Conservation (phyloP, 1,284 basidiomycete genomes). For the Moniliella sp. region DNA sequence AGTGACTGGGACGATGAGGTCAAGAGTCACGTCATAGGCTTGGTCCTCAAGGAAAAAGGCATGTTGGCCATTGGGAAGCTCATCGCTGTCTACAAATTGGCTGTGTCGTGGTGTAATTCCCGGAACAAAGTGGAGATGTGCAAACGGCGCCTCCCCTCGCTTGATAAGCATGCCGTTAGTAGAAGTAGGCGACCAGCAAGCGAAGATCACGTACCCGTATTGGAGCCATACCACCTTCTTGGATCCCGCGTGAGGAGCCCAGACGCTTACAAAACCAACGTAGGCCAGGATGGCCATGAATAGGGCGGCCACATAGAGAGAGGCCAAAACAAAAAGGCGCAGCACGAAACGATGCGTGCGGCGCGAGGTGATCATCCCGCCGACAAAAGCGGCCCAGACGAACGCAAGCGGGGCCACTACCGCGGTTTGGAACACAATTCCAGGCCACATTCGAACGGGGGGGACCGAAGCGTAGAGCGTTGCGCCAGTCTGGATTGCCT, state of each 20-base stretch:
- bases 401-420: conserved; percentile 9
- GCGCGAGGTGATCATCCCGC: conserved; percentile 20
- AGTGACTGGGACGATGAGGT: conserved; percentile 20
- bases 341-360: conserved; percentile 24
- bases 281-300: conserved; percentile 20
- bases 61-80: conserved; percentile 1
- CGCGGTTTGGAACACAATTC: conserved; percentile 7
- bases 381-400: conserved; percentile 11
- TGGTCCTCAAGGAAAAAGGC: conserved; percentile 20
- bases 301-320: conserved; percentile 17
- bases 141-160: conserved; percentile 2
- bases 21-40: conserved; percentile 27
- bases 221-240: conserved; percentile 22
- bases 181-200: background rate
- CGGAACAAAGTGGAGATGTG: conserved; percentile 9
- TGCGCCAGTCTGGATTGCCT: too few relatives aligned
- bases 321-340: conserved; percentile 15
- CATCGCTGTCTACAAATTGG: conserved; percentile 6
- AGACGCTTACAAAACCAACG: conserved; percentile 26
- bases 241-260: conserved; percentile 23
- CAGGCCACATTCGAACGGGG: too few relatives aligned
- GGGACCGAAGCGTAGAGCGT: too few relatives aligned
- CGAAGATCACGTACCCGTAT: conserved; percentile 6
- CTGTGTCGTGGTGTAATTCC: conserved; percentile 2
- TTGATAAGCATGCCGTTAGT: background rate